A percentile compares a stretch with the other conserved stretches of the same genome.
Conservation (phyloP, 495 filamentous ascomycete genomes). For the Penicillium paxilli region DNA sequence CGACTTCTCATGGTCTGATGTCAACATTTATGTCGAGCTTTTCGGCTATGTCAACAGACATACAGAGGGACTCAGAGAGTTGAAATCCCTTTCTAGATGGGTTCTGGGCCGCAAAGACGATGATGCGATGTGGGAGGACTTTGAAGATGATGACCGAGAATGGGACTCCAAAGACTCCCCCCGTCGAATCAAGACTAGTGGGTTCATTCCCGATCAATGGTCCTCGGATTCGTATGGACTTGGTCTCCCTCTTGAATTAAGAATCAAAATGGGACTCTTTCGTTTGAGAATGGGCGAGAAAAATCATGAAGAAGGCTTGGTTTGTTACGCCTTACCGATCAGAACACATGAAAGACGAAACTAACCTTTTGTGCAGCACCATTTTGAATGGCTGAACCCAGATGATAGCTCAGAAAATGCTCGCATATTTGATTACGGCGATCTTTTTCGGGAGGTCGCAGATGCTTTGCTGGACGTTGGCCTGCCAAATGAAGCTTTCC, state of each 20-base stretch:
- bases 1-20: constrained; percentile 75
- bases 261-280: constrained; percentile 83
- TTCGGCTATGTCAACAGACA: constrained; percentile 62
- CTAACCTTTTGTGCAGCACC: constrained; percentile 41
- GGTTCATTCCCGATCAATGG: constrained; percentile 56
- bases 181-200: constrained; percentile 57
- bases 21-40: constrained; percentile 82
- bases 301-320: constrained; percentile 73
- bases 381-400: constrained; percentile 67
- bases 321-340: constrained; percentile 37
- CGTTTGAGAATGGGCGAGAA: constrained; percentile 62
- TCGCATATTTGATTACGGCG: constrained; percentile 61
- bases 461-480: constrained; percentile 60
- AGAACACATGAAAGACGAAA: background rate
- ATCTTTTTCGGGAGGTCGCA: constrained; percentile 75
- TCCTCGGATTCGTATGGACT: constrained; percentile 64
- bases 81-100: constrained; percentile 77
- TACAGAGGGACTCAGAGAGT: constrained; percentile 60
- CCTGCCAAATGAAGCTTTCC: constrained; percentile 62
- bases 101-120: constrained; percentile 74
- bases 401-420: constrained; percentile 47
- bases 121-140: constrained; percentile 70
- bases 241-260: constrained; percentile 77
- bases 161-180: constrained; percentile 79
- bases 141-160: constrained; percentile 79